These are phyloP conservation scores for Pholiota conissans DNA, from an alignment of 768 basidiomycete species.

Conservation along the genomic window DNA sequence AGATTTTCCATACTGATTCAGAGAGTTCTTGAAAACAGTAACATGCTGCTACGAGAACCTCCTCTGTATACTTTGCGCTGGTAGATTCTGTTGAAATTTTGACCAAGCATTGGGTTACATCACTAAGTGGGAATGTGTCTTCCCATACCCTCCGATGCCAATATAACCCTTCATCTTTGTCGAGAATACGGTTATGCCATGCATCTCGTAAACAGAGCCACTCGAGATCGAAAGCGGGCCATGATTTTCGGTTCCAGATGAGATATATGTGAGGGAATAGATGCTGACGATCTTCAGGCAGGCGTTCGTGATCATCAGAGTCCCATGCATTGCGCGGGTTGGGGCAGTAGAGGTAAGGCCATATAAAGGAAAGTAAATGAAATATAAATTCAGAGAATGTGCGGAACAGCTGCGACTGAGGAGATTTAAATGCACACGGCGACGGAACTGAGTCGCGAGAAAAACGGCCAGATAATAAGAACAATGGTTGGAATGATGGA, in stretches of 20 bases:
- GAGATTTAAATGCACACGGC: conserved; percentile 17
- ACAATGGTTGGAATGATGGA: conserved; percentile 6
- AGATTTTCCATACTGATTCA: neutral
- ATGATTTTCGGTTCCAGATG: neutral
- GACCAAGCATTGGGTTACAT: conserved; percentile 9
- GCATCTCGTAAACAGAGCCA: conserved; percentile 2
- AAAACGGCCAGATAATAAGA: neutral
- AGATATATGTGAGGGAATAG: neutral
- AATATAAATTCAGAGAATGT: neutral
- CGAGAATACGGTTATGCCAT: neutral
- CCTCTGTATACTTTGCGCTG: conserved; percentile 9
- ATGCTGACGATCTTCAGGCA: neutral
- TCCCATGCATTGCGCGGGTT: too few relatives aligned
- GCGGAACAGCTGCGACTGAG: conserved; percentile 13
- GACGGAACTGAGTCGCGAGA: neutral
- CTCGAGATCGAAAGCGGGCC: neutral
- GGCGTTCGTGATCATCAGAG: neutral
- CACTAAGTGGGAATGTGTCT: conserved; percentile 10
- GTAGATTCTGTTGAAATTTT: neutral
- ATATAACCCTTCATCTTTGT: neutral
- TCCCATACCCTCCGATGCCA: neutral
- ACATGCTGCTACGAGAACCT: conserved; percentile 9
- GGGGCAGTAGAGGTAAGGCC: neutral
- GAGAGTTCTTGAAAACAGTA: conserved; percentile 18
- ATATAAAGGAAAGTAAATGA: neutral